These are phyloP conservation scores for Pseudogymnoascus sp. DNA, from an alignment of 2,329 filamentous ascomycete genomes.

Conservation along the genomic window DNA sequence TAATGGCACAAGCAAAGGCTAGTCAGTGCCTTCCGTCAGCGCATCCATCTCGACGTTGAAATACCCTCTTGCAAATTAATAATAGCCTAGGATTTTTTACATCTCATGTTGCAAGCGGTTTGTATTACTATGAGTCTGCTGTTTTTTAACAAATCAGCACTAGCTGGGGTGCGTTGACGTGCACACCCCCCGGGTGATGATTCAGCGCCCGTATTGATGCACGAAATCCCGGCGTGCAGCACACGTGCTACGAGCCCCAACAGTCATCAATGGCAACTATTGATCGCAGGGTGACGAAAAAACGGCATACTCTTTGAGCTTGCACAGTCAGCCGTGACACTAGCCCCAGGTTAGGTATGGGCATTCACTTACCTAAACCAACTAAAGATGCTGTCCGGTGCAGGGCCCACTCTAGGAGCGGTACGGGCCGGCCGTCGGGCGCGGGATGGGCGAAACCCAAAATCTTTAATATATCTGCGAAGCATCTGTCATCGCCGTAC, in stretches of 20 bases:
- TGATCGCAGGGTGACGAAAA: neutral
- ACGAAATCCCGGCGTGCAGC: neutral
- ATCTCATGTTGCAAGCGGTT: neutral
- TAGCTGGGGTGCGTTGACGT: neutral
- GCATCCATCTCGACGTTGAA: neutral
- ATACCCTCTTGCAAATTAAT: neutral
- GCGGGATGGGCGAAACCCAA: neutral
- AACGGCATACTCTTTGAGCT: neutral
- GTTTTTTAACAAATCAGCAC: neutral
- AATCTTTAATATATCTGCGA: constrained; percentile 2
- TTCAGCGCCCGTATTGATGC: neutral
- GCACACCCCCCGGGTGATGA: neutral
- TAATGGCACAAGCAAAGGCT: neutral
- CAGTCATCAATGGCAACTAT: neutral
- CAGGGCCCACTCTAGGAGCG: neutral
- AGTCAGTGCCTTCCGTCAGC: neutral
- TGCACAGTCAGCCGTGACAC: neutral
- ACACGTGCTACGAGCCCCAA: neutral
- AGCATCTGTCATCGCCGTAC: neutral
- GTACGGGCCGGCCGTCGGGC: neutral
- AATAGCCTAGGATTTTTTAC: neutral
- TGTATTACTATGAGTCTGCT: neutral
- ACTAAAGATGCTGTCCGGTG: neutral
- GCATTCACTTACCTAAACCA: neutral
- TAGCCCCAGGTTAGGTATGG: neutral